A percentile compares a stretch with the other conserved stretches of the same genome.
phyloP scores from a whole-genome alignment of 202 grass and related monocot genomes.

The Panicum hallii region DNA sequence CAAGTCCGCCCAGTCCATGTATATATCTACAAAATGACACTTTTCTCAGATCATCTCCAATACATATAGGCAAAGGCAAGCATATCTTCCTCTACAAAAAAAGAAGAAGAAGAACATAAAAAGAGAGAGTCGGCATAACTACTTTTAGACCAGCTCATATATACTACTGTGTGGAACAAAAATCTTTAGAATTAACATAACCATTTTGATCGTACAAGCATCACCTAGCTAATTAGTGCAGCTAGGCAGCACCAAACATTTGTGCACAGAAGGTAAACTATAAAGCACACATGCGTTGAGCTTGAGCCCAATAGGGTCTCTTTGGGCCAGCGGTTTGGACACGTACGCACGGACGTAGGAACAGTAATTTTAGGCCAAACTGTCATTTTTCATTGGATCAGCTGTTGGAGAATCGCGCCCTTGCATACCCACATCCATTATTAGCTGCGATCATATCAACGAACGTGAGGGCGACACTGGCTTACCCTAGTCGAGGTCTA shows the following conservation, averaged over 20 bases:
- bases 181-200: slow-evolving; percentile 30
- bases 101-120: not conserved
- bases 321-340: not conserved
- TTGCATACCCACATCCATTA: not conserved
- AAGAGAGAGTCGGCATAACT: not conserved
- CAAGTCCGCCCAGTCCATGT: slow-evolving; percentile 2
- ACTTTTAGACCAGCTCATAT: slow-evolving; percentile 33
- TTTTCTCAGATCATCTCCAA: slow-evolving; percentile 26
- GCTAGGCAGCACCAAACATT: slow-evolving; percentile 8
- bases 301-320: not conserved
- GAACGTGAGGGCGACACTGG: slow-evolving; percentile 37
- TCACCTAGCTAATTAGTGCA: slow-evolving; percentile 28
- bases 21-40: slow-evolving; percentile 21
- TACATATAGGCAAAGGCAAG: not conserved
- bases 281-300: not conserved
- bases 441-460: slow-evolving; percentile 4
- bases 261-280: not conserved
- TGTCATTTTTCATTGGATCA: slow-evolving; percentile 1
- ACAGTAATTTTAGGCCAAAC: not conserved
- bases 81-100: not conserved
- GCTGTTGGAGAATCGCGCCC: slow-evolving; percentile 33
- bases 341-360: not conserved
- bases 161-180: not conserved
- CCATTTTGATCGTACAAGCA: slow-evolving; percentile 30
- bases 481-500: slow-evolving; percentile 40